Conservation (phyloP, 2,329 filamentous ascomycete species). For the Diaporthe velutina region DNA sequence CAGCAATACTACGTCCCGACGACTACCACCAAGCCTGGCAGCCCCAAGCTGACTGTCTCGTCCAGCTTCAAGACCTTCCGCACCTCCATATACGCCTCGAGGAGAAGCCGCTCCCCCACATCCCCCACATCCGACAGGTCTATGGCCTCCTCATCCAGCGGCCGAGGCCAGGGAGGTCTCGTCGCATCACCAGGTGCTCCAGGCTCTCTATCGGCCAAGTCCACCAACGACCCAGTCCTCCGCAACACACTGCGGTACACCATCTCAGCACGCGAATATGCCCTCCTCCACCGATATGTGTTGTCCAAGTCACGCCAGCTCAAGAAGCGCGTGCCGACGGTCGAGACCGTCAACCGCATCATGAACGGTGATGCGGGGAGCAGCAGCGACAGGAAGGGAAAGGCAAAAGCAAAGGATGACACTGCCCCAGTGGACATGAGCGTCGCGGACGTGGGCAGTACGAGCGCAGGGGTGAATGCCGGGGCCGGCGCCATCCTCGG, state of each 20-base stretch:
- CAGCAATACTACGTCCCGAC: conserved; percentile 35
- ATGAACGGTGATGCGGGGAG: conserved; percentile 54
- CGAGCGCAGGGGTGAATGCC: conserved; percentile 34
- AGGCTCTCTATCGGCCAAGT: conserved; percentile 40
- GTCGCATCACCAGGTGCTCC: neutral
- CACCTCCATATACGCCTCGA: conserved; percentile 37
- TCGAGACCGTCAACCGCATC: conserved; percentile 68
- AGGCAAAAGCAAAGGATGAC: conserved; percentile 43
- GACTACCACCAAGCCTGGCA: conserved; percentile 27
- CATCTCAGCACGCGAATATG: conserved; percentile 87
- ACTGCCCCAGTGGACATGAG: neutral
- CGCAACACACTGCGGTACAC: conserved; percentile 91
- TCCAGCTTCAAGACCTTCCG: conserved; percentile 36
- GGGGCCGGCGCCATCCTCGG: conserved; percentile 47
- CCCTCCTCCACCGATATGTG: conserved; percentile 84
- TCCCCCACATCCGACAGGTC: conserved; percentile 25
- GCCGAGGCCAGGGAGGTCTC: conserved; percentile 10
- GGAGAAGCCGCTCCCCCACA: neutral
- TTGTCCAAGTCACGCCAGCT: conserved; percentile 77
- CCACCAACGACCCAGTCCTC: conserved; percentile 75
- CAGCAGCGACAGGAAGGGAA: conserved; percentile 43
- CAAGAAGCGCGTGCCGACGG: conserved; percentile 66
- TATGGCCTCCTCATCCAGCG: conserved; percentile 36
- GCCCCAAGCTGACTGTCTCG: conserved; percentile 38
- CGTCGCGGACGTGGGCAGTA: conserved; percentile 34